A percentile compares a stretch with the other conserved stretches of the same genome.
Evolutionary conservation across 2,329 filamentous ascomycete genomes (phyloP).

Genomic region (Paecilomyces fulvus): DNA sequence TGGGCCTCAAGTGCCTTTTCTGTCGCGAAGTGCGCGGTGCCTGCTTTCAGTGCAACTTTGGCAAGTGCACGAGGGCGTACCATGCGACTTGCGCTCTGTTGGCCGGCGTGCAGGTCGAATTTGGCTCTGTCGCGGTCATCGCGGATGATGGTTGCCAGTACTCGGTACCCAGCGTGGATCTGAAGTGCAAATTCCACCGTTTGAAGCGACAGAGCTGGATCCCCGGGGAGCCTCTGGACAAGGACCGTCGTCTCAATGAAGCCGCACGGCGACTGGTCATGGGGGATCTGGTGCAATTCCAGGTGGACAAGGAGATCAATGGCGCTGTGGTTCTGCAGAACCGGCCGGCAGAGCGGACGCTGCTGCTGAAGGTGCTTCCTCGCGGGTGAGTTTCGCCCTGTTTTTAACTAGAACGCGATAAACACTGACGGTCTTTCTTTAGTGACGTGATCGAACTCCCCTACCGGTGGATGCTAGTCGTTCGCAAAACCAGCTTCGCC

Average conservation of each 20-base stretch:
- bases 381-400: slow-evolving; percentile 55
- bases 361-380: slow-evolving; percentile 76
- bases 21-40: slow-evolving; percentile 92
- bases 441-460: slow-evolving; percentile 54
- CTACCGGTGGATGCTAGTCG: slow-evolving; percentile 41
- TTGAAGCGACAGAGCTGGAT: slow-evolving; percentile 74
- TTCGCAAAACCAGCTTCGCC: slow-evolving; percentile 41
- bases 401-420: neutral
- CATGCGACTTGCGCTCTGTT: slow-evolving; percentile 91
- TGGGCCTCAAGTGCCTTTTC: slow-evolving; percentile 89
- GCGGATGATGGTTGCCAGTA: slow-evolving; percentile 88
- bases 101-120: slow-evolving; percentile 85
- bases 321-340: slow-evolving; percentile 85
- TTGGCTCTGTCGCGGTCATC: slow-evolving; percentile 75
- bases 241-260: slow-evolving; percentile 57
- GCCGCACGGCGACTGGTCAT: slow-evolving; percentile 60
- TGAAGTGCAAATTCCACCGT: slow-evolving; percentile 90
- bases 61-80: slow-evolving; percentile 88
- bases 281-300: slow-evolving; percentile 77
- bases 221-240: slow-evolving; percentile 60
- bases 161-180: slow-evolving; percentile 82
- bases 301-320: slow-evolving; percentile 79
- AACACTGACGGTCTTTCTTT: slow-evolving; percentile 8
- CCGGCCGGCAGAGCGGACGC: slow-evolving; percentile 60
- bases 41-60: slow-evolving; percentile 92